Base-by-base conservation (phyloP, 441 rosid species). In the Raphanus hybrid region DNA sequence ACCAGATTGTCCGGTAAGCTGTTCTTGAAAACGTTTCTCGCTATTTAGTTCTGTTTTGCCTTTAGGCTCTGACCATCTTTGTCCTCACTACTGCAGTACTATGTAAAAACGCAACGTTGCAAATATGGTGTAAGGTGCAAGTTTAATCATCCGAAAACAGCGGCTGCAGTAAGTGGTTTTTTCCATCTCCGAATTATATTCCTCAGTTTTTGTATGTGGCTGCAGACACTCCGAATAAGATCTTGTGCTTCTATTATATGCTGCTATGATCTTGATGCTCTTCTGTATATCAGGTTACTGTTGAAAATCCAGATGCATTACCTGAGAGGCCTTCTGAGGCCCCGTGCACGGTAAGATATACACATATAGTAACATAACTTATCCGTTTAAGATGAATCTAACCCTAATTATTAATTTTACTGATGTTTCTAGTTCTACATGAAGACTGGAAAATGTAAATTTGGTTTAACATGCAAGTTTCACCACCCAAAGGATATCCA, bases 361-460 rank as follows among this genome's bases (percentile, higher is more conserved):
- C 20, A 11, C 55, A 45, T 52, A 50, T 71, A 27, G 63, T 54
- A n/a, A 6, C 54, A 61, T 26, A 14, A 10, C 52, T 12, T 75
- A 35, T 37, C 20, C 54, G 14, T 71, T 71, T 60, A 12, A 55
- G 9, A 73, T 16, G 71, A 34, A 14, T 58, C 35, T 64, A 66
- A 18, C 6, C 71, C 70, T 45, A 29, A 73, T 54, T 78, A 77
- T 35, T 74, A 32, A 73, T 77, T 60, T 54, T 69, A 50, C 63
- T 71, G 43, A 39, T 79, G 75, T 70, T 76, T 67, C 75, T 63
- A 95, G 99, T 95, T 90, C 81, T 93, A 90, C 81, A 52, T 87
- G 92, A 95, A 90, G 89, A 95, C 94, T 72, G 98, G 98, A 70
- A 85, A 69, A 82, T 95, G 99, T 85, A 95, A 95, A 81, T 95